Evolutionary conservation across 495 filamentous ascomycete species (phyloP), one percentile per base, ranked within the genome.

Genomic region (Sphaerosporella brunnea): DNA sequence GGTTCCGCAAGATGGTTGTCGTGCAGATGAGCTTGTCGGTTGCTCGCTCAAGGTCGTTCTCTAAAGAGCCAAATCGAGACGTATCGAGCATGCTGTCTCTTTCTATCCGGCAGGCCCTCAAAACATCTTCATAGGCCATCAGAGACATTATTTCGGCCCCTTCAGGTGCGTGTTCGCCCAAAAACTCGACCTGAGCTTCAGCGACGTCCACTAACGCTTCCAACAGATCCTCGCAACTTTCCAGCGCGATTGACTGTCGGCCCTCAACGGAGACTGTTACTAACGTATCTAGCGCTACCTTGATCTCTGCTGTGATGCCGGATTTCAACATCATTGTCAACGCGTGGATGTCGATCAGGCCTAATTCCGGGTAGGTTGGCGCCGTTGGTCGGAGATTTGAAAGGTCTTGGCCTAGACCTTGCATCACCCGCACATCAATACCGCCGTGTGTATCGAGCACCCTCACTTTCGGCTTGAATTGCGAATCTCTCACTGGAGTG

Each of bases 241-340:
- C 69, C 8, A 96, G 65, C 32, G 77, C 72, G 23, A 83, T 68
- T 20, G 74, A 70, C 32, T 73, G 62, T 1, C 68, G 63, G 7
- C 73, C 65, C 28, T 80, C 77, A 24, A 74, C 70, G 9, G 84
- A 80, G 4, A 93, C 62, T 13, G 77, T 76, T 8, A 74, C 77
- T 5, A 97, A 70, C 0, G 79, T 81, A 63, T 95, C 90, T 41
- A 97, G 65, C 10, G 90, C 88, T 53, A 93, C 65, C 8, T 86
- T 78, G 21, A 94, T 75, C 61, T 97, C 90, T 10, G 76, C 77
- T 55, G 84, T 74, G 43, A 97, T 82, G 2, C 88, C 90, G 49
- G 81, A 93, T 51, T 92, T 84, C n/a, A 97, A 68, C 56, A 84
- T 82, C 71, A 84, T 82, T 1, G 77, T 93, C 34, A 97, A 69